A percentile compares a stretch with the other conserved stretches of the same genome.
Evolutionary conservation across 2,329 filamentous ascomycete genomes (phyloP).

Genomic region (Fusarium sp.): DNA sequence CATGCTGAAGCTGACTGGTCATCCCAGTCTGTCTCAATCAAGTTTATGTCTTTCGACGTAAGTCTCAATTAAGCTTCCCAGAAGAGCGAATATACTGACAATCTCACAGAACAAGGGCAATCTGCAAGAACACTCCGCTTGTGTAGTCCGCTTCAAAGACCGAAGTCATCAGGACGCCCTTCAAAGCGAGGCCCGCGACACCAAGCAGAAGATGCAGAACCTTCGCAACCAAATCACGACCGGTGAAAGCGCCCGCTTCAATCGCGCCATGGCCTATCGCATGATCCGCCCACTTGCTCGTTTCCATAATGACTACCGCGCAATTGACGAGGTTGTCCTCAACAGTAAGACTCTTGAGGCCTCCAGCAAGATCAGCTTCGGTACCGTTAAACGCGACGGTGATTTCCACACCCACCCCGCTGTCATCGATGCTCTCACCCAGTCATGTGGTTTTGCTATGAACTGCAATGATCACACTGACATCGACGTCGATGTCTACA

Average conservation of each 20-base stretch:
- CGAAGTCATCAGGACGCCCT: slow-evolving; percentile 16
- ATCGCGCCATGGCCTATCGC: slow-evolving; percentile 41
- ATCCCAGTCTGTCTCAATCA: slow-evolving; percentile 1
- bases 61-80: accelerated
- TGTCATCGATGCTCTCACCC: slow-evolving; percentile 38
- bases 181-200: not conserved
- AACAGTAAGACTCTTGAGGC: slow-evolving; percentile 38
- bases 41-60: slow-evolving; percentile 40
- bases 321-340: slow-evolving; percentile 38
- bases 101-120: not conserved
- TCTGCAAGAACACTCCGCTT: slow-evolving; percentile 29
- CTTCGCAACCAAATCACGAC: slow-evolving; percentile 31
- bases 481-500: slow-evolving; percentile 35
- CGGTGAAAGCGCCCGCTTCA: slow-evolving; percentile 34
- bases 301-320: slow-evolving; percentile 41
- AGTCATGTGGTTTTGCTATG: slow-evolving; percentile 43
- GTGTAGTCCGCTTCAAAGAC: slow-evolving; percentile 33
- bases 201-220: slow-evolving; percentile 30
- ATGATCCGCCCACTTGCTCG: slow-evolving; percentile 37
- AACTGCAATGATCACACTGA: slow-evolving; percentile 42
- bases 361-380: slow-evolving; percentile 31
- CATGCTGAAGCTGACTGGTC: slow-evolving; percentile 38
- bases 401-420: slow-evolving; percentile 40
- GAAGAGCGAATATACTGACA: accelerated
- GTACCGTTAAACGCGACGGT: slow-evolving; percentile 29